Percentiles rank a stretch among this genome's conserved stretches.
Conservation (phyloP, 352 stramenopile genomes). For the Elongisporangium senticosum region DNA sequence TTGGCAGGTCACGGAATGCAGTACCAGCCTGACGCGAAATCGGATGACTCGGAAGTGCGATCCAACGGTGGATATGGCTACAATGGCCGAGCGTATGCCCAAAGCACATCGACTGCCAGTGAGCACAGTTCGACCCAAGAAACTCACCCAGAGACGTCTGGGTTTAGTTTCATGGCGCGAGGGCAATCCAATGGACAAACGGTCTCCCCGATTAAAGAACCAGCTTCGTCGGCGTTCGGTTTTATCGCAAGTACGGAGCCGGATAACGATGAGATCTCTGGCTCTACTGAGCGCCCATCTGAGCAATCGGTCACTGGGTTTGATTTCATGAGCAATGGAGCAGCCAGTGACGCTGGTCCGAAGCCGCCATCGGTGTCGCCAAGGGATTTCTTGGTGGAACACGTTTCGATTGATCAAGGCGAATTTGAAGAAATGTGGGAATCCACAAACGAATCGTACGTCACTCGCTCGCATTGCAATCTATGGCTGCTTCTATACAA, state of each 20-base stretch:
- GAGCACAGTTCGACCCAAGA: background rate
- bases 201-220: conserved; percentile 7
- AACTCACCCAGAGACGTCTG: conserved; percentile 12
- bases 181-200: background rate
- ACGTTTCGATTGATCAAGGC: conserved; percentile 34
- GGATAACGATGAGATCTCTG: conserved; percentile 43
- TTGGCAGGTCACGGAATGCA: conserved; percentile 40
- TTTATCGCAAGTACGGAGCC: conserved; percentile 56
- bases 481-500: background rate
- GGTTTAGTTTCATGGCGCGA: conserved; percentile 46
- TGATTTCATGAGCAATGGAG: conserved; percentile 29
- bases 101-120: conserved; percentile 16
- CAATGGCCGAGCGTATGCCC: conserved; percentile 21
- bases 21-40: conserved; percentile 17
- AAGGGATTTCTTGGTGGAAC: conserved; percentile 57
- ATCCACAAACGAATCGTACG: conserved; percentile 70
- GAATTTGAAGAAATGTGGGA: conserved; percentile 78
- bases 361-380: conserved; percentile 26
- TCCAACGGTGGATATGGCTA: conserved; percentile 17
- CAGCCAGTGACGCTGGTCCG: conserved; percentile 7
- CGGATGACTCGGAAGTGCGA: conserved; percentile 6
- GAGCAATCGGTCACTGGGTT: conserved; percentile 28
- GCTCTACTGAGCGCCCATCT: conserved; percentile 38
- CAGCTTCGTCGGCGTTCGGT: conserved; percentile 54
- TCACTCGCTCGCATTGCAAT: conserved; percentile 7